Conservation (phyloP, 192 early-diverging fungal genomes). For the Kappamyces sp. region DNA sequence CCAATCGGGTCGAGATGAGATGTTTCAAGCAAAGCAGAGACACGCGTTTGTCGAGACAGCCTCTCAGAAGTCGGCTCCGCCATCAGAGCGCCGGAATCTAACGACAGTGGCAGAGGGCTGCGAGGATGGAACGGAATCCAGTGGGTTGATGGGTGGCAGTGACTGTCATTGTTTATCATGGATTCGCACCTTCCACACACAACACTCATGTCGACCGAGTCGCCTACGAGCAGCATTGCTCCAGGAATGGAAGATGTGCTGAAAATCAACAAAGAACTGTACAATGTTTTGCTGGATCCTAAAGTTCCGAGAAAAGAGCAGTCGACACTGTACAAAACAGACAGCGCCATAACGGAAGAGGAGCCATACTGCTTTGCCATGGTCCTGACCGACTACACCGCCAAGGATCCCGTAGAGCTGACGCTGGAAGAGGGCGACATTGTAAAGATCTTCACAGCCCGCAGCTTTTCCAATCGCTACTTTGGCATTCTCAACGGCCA, state of each 20-base stretch:
- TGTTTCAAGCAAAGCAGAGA: too few relatives aligned
- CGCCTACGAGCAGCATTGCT: too few relatives aligned
- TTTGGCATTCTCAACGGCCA: conserved; percentile 20
- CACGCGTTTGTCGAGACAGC: too few relatives aligned
- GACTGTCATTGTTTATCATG: too few relatives aligned
- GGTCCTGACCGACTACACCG: conserved; percentile 14
- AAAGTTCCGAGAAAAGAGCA: conserved; percentile 7
- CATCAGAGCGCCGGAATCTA: too few relatives aligned
- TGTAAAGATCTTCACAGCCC: conserved; percentile 4
- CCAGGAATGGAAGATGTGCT: conserved; percentile 3
- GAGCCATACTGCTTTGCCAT: neutral
- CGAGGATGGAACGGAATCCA: too few relatives aligned
- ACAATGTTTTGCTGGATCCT: neutral
- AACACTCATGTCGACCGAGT: too few relatives aligned
- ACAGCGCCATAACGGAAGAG: neutral
- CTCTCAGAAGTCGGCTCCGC: too few relatives aligned
- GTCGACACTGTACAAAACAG: neutral
- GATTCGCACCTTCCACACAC: too few relatives aligned
- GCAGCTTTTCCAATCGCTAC: conserved; percentile 2
- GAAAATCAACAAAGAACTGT: conserved; percentile 11
- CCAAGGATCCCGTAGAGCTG: conserved; percentile 14
- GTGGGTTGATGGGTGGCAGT: too few relatives aligned
- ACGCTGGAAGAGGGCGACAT: conserved; percentile 23
- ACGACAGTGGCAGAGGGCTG: too few relatives aligned
- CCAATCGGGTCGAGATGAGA: too few relatives aligned